A percentile compares a stretch with the other conserved stretches of the same genome.
Evolutionary conservation across 2,329 filamentous ascomycete genomes (phyloP).

Genomic region (Fusarium coicis): DNA sequence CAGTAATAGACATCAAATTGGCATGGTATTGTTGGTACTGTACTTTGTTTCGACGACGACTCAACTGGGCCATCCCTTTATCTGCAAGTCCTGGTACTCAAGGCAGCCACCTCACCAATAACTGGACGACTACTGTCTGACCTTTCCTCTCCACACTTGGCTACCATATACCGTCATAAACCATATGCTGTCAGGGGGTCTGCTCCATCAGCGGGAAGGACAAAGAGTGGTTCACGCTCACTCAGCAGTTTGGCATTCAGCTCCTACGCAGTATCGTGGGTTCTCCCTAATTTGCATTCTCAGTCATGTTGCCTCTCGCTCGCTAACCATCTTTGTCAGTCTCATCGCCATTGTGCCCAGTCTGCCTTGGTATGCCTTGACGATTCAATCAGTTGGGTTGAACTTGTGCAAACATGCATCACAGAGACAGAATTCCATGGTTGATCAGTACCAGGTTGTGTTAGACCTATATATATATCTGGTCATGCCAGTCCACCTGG

Average conservation of each 20-base stretch:
- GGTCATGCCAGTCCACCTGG: conserved; percentile 30
- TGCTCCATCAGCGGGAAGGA: conserved; percentile 19
- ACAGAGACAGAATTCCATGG: conserved; percentile 19
- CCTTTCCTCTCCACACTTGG: conserved; percentile 12
- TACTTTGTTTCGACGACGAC: conserved; percentile 8
- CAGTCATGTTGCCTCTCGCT: conserved; percentile 1
- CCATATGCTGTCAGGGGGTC: conserved; percentile 16
- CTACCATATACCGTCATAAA: conserved; percentile 14
- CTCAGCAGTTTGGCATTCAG: conserved; percentile 13
- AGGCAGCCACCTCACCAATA: conserved; percentile 16
- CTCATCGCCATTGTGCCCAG: background rate
- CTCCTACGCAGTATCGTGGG: conserved; percentile 21
- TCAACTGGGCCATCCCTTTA: background rate
- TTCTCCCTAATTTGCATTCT: background rate
- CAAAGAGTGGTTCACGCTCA: conserved; percentile 23
- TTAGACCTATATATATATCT: conserved; percentile 42
- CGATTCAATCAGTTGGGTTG: background rate
- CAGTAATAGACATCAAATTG: background rate
- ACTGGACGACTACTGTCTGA: conserved; percentile 9
- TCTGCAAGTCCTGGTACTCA: conserved; percentile 2
- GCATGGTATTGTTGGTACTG: conserved; percentile 1
- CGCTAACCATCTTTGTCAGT: background rate
- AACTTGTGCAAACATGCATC: background rate
- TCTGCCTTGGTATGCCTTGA: background rate
- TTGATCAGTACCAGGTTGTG: conserved; percentile 41